phyloP scores from a whole-genome alignment of 495 filamentous ascomycete species.

The Talaromyces adpressus region DNA sequence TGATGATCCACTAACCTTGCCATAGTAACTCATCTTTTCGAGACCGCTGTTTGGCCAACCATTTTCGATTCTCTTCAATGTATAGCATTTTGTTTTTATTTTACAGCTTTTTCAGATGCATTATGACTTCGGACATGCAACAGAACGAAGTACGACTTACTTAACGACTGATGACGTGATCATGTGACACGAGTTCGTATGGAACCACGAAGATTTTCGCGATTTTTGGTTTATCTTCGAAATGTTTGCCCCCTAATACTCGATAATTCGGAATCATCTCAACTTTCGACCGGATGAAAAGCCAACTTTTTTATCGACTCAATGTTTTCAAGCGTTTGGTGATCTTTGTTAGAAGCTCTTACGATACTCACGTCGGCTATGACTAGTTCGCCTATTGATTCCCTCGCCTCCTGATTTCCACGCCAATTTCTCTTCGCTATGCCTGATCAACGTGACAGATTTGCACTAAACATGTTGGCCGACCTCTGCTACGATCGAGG shows the following conservation, averaged over 20 bases:
- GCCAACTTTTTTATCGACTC: constrained; percentile 2
- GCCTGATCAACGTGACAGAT: neutral
- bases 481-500: neutral
- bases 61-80: constrained; percentile 3
- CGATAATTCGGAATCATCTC: neutral
- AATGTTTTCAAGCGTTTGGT: constrained; percentile 1
- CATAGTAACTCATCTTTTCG: neutral
- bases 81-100: constrained; percentile 7
- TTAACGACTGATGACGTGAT: constrained; percentile 10
- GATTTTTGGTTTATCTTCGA: constrained; percentile 7
- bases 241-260: constrained; percentile 4
- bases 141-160: constrained; percentile 9
- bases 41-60: neutral
- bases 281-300: neutral
- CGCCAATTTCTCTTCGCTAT: neutral
- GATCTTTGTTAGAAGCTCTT: neutral
- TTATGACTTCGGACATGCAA: constrained; percentile 9
- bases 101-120: neutral
- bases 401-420: neutral
- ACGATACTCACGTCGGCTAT: constrained; percentile 3
- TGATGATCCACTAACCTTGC: neutral
- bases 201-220: constrained; percentile 9
- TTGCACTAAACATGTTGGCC: neutral
- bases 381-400: neutral
- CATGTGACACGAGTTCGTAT: constrained; percentile 11